Base-by-base conservation (phyloP, 192 early-diverging fungal species). In the Haplosporangium gracile region DNA sequence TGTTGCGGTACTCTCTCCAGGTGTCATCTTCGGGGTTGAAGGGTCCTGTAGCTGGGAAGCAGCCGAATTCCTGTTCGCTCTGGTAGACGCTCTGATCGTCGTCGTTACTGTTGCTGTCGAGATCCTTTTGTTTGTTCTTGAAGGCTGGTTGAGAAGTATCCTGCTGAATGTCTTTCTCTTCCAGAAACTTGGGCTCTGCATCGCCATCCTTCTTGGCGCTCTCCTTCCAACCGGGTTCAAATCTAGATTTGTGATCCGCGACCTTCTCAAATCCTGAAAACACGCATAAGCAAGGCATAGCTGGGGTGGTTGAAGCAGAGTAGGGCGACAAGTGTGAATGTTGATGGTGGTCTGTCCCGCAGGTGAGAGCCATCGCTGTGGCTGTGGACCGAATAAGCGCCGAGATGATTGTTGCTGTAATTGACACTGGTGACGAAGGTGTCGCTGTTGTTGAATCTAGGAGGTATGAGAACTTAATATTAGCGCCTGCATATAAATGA, bases 291-390 rank as follows among this genome's bases (percentile, higher is more conserved):
- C 60, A 65, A 65, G 51, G 73, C 16, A 26, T 22, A 5, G 45
- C 20, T 3, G 77, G 77, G 1, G 77, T 70, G 5, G 65, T 78
- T 4, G 77, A 70, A 2, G 77, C 77, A 29, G 77, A 78, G 32
- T 45, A 74, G 51, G 73, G 51, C 16, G 29, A 13, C 26, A 65
- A 2, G 26, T 13, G 60, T 29, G 45, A 55, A 10, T 74, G 26
- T 40, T 26, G 40, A 13, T 45, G 40, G 42, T 26, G 47, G 26
- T 76, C 40, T 38, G 73, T 24, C 13, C 39, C 68, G 36, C 34
- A 53, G 69, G 77, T 71, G 34, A 78, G 69, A 5, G 36, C n/a
- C 42, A 79, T 47, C 1, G 78, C 78, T n/a, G 78, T 51, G 7
- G 34, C 55, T 63, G 78, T 72, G 5, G 69, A 47, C 6, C 78